Evolutionary conservation across 805 yeast species (phyloP).

Genomic region (Priceomyces medius): DNA sequence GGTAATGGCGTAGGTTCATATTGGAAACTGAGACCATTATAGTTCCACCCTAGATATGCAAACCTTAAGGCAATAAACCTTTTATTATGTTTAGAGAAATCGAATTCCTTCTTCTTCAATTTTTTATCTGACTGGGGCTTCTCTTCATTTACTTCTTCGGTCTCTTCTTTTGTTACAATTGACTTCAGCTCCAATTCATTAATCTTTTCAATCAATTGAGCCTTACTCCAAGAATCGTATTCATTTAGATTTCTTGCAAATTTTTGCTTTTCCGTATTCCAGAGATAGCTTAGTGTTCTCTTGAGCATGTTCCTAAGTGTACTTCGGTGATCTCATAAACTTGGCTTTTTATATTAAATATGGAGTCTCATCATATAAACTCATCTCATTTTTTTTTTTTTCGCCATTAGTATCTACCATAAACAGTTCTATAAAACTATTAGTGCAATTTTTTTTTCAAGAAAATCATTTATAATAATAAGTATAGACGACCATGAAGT

Average conservation of each 20-base stretch:
- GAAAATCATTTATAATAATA: background rate
- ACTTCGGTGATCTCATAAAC: background rate
- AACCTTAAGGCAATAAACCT: conserved; percentile 78
- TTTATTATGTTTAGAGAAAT: conserved; percentile 59
- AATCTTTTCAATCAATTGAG: conserved; percentile 59
- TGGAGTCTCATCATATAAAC: conserved; percentile 6
- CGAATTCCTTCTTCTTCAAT: conserved; percentile 49
- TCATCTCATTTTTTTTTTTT: conserved; percentile 4
- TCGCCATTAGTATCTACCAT: background rate
- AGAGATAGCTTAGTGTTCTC: conserved; percentile 20
- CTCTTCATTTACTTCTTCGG: background rate
- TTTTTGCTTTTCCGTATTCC: conserved; percentile 17
- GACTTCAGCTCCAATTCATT: conserved; percentile 45
- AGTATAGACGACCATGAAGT: conserved; percentile 14
- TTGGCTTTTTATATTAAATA: background rate
- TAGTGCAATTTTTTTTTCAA: background rate
- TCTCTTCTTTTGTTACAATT: conserved; percentile 2
- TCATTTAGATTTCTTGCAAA: conserved; percentile 14
- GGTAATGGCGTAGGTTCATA: conserved; percentile 73
- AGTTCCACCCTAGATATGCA: conserved; percentile 92
- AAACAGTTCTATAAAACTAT: background rate
- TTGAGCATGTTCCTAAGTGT: conserved; percentile 19
- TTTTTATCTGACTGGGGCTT: conserved; percentile 18
- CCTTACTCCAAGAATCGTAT: conserved; percentile 63
- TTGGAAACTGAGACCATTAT: conserved; percentile 87